Evolutionary conservation across 1,284 basidiomycete genomes (phyloP).

Genomic region (Agroathelia rolfsii): DNA sequence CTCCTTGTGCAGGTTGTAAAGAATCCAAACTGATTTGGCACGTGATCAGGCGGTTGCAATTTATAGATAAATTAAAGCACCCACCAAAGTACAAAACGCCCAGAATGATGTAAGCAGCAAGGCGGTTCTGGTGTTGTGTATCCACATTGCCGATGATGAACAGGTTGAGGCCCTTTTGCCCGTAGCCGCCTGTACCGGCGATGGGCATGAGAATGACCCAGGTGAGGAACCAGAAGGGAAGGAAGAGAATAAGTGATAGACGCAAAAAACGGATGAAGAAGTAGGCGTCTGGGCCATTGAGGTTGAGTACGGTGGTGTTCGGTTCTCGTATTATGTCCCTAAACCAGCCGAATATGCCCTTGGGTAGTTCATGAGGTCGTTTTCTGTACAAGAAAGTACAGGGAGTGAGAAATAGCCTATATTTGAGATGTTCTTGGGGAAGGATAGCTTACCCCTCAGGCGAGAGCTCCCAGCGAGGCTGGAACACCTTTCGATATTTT

Average conservation of each 20-base stretch:
- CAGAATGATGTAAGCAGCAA: conserved; percentile 36
- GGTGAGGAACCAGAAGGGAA: conserved; percentile 34
- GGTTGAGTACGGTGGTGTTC: conserved; percentile 31
- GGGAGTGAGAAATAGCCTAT: conserved; percentile 4
- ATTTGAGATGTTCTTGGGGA: conserved; percentile 29
- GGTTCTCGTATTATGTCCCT: too few relatives aligned
- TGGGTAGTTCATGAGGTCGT: conserved; percentile 31
- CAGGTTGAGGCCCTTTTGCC: too few relatives aligned
- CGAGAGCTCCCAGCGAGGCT: conserved; percentile 26
- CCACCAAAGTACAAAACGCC: conserved; percentile 39
- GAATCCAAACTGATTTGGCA: conserved; percentile 44
- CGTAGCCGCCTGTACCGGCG: too few relatives aligned
- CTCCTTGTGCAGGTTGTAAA: conserved; percentile 62
- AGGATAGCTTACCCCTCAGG: conserved; percentile 46
- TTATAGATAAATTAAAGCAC: conserved; percentile 9
- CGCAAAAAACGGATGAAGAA: conserved; percentile 8
- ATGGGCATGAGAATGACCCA: conserved; percentile 61
- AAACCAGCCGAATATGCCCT: conserved; percentile 38
- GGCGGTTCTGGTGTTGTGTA: conserved; percentile 30
- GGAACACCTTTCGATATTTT: conserved; percentile 37
- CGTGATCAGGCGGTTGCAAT: conserved; percentile 2
- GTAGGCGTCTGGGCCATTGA: conserved; percentile 67
- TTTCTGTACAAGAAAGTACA: conserved; percentile 22
- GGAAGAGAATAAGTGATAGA: conserved; percentile 1
- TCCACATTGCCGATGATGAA: conserved; percentile 53